Evolutionary conservation across 2,329 filamentous ascomycete genomes (phyloP).

Genomic region (Massarina eburnea): DNA sequence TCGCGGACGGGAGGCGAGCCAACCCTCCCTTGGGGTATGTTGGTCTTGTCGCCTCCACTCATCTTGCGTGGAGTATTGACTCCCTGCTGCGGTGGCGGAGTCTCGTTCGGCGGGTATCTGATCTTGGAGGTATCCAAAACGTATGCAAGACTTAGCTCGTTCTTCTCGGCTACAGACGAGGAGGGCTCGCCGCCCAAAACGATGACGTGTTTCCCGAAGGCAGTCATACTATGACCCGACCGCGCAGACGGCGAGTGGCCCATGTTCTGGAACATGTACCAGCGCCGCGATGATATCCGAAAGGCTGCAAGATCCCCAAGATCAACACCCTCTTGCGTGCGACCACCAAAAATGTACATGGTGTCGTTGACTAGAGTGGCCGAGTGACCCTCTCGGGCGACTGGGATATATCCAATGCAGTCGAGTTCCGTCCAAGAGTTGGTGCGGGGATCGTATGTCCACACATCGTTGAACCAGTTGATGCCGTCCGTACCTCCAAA

Average conservation of each 20-base stretch:
- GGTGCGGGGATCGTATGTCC: slow-evolving; percentile 83
- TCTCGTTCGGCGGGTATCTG: slow-evolving; percentile 81
- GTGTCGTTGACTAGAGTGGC: slow-evolving; percentile 93
- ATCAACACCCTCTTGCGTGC: slow-evolving; percentile 90
- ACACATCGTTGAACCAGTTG: slow-evolving; percentile 98
- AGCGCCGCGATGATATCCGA: slow-evolving; percentile 77
- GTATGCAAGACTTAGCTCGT: slow-evolving; percentile 86
- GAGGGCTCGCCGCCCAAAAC: slow-evolving; percentile 94
- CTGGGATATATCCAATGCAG: slow-evolving; percentile 96
- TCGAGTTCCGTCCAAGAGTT: slow-evolving; percentile 89
- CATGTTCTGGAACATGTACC: slow-evolving; percentile 99
- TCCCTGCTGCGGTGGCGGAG: slow-evolving; percentile 32
- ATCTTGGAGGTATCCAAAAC: slow-evolving; percentile 95
- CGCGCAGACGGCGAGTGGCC: slow-evolving; percentile 89
- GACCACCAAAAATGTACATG: slow-evolving; percentile 98
- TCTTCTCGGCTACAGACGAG: slow-evolving; percentile 75
- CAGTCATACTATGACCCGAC: slow-evolving; percentile 97
- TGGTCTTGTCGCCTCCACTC: slow-evolving; percentile 51
- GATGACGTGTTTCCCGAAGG: slow-evolving; percentile 87
- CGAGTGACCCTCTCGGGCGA: slow-evolving; percentile 90
- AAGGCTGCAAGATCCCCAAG: slow-evolving; percentile 90
- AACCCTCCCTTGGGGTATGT: slow-evolving; percentile 40
- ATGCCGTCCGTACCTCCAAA: slow-evolving; percentile 96
- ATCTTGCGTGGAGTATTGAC: slow-evolving; percentile 45
- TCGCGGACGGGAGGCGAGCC: slow-evolving; percentile 45